These are phyloP conservation scores for Bolboschoenoplectus hybrid DNA, from an alignment of 202 grass and related monocot genomes.

Conservation along the genomic window DNA sequence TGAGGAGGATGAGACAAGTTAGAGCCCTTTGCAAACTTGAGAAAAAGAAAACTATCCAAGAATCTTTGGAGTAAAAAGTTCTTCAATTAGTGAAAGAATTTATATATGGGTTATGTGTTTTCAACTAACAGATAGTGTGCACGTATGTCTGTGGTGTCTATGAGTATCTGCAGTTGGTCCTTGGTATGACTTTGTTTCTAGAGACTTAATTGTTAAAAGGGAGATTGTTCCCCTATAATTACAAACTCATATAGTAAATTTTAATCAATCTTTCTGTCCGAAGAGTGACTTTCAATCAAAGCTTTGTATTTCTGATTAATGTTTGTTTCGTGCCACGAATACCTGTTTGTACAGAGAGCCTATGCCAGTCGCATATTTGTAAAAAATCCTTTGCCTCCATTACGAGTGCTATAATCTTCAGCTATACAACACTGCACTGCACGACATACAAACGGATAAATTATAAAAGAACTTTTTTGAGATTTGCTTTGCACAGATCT, in stretches of 20 bases:
- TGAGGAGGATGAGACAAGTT: constrained; percentile 38
- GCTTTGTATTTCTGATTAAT: background rate
- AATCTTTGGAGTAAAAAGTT: constrained; percentile 17
- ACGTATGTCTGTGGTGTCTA: constrained; percentile 8
- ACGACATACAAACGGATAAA: no score
- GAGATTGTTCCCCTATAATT: background rate
- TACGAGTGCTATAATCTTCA: no score
- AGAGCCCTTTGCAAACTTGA: constrained; percentile 31
- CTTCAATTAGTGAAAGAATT: constrained; percentile 5
- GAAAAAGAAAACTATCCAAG: constrained; percentile 31
- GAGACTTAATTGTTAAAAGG: background rate
- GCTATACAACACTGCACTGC: no score
- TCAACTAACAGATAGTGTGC: constrained; percentile 28
- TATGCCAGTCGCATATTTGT: no score
- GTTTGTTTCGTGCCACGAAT: background rate
- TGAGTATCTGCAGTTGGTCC: background rate
- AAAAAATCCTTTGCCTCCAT: no score
- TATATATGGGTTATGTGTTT: background rate
- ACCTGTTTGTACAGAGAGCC: background rate
- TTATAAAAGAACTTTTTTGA: no score
- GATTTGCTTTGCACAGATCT: no score
- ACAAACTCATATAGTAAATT: background rate
- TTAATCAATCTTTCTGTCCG: background rate
- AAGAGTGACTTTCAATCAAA: constrained; percentile 8
- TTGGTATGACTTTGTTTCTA: constrained; percentile 19